Base-by-base conservation (phyloP, 2,329 filamentous ascomycete species). In the Stachybotrys echinatus region DNA sequence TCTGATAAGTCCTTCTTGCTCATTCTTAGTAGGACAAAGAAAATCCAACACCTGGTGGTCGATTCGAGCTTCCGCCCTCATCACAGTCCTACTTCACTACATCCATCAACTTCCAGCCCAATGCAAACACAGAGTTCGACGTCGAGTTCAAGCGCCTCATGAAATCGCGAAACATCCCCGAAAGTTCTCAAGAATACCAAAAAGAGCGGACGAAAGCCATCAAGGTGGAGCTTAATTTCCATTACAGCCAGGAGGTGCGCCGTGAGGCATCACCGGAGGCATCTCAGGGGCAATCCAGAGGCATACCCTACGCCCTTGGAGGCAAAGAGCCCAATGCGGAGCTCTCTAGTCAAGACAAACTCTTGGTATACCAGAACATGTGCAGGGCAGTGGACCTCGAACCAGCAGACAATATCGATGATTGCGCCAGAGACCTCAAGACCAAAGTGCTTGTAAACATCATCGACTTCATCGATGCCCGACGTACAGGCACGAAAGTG, bases 11-110 rank as follows among this genome's bases (percentile, higher is more conserved):
- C n/a, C n/a, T n/a, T n/a, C 31, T 17, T 37, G 31, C 31, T 37
- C 31, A 37, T 37, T 17, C 31, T 37, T 37, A 37, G 31, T 8
- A 37, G 8, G 31, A 37, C 17, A 10, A 8, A 17, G 10, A 8
- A 8, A 37, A 17, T 37, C 31, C 10, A 8, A 17, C 17, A 37
- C 31, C 17, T 17, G 31, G 10, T 17, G 17, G 31, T 37, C 10
- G 8, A 17, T 17, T 19, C 7, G 14, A 40, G n/a, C 12, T n/a
- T 17, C 17, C 12, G 38, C 55, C 52, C 6, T 42, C 56, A 27
- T 64, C 60, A 17, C 62, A 65, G 53, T 65, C 62, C 21, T 62
- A 66, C 55, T 67, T 67, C 19, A 52, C 55, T 43, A 60, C 59
- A 22, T 67, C 62, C 44, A 48, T 55, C 27, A 49, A 60, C 54